Evolutionary conservation across 2,329 filamentous ascomycete species (phyloP), one percentile per base, ranked within the genome.

Genomic region (Colletotrichum sp.): DNA sequence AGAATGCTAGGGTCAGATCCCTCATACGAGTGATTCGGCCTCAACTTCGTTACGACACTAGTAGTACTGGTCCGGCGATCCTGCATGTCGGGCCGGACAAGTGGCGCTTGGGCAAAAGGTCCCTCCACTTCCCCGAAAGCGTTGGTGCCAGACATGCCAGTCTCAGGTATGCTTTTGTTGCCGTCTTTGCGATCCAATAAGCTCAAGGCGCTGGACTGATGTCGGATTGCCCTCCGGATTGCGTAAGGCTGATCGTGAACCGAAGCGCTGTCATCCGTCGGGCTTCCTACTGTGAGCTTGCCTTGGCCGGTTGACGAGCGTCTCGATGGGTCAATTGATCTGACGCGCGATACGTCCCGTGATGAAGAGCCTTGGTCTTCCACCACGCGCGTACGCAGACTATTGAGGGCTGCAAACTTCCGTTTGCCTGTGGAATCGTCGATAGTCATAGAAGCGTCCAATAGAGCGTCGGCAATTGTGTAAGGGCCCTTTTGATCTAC

Each of bases 381-480:
- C 7, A 81, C 69, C 5, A 79, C 78, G 8, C 80, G 78, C 28
- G 75, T 77, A 7, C 77, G 62, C 21, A 76, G 34, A 48, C 79
- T 86, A 76, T 91, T 90, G n/a, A 87, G 80, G 0, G 88, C 88
- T 16, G 88, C 87, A 34, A 88, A 87, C 69, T 87, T 87, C 77
- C 88, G 88, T 81, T 88, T 89, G 4, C 90, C 86, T 9, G 90
- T 84, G 1, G 92, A 87, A 77, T 94, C 92, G 80, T 96, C 94
- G 77, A 97, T 95, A 1, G 94, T 96, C 86, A 95, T 96, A 1
- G 96, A 97, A 8, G 97, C 97, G 83, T 98, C 97, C 34, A 98
- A 88, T 18, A 98, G 87, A 7, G 97, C 97, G 84, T 98, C 96
- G 5, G 95, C 92, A 78, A 98, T 97, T 0, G 96, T 98, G 78